Conservation (phyloP, 164 flowering plant species). For the Tetracentron sinense region DNA sequence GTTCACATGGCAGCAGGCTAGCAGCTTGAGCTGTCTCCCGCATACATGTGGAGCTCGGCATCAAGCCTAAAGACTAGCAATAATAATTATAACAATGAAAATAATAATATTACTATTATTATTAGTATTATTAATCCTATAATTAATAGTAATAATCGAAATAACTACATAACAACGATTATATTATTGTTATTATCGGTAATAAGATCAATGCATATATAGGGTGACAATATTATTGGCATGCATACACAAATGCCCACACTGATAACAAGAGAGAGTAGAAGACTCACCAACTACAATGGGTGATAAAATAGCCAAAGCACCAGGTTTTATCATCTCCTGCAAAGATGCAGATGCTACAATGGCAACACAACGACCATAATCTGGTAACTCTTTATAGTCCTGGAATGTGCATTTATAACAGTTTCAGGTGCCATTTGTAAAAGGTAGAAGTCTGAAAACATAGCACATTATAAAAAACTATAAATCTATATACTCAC, state of each 20-base stretch:
- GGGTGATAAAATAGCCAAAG: slow-evolving; percentile 88
- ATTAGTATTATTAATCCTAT: too few species aligned
- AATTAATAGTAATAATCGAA: too few species aligned
- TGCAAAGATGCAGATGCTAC: slow-evolving; percentile 96
- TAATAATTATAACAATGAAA: too few species aligned
- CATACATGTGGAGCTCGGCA: too few species aligned
- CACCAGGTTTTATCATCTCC: slow-evolving; percentile 99
- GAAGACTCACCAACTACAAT: slow-evolving; percentile 64
- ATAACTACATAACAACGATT: too few species aligned
- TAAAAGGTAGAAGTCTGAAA: not conserved
- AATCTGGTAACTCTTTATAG: slow-evolving; percentile 91
- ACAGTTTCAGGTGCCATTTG: slow-evolving; percentile 1
- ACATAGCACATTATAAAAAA: not conserved
- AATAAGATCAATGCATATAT: too few species aligned
- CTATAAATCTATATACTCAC: slow-evolving; percentile 33
- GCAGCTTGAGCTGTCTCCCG: too few species aligned
- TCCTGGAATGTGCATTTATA: slow-evolving; percentile 43
- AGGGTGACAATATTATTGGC: not conserved
- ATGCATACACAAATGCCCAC: not conserved
- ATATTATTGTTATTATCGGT: too few species aligned
- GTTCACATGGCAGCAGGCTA: too few species aligned
- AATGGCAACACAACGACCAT: slow-evolving; percentile 94
- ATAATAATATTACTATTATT: too few species aligned
- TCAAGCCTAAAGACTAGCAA: too few species aligned
- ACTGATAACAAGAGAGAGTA: slow-evolving; percentile 1